Conservation (phyloP, 2,329 filamentous ascomycete genomes). For the Cephalotrichum gorgonifer region DNA sequence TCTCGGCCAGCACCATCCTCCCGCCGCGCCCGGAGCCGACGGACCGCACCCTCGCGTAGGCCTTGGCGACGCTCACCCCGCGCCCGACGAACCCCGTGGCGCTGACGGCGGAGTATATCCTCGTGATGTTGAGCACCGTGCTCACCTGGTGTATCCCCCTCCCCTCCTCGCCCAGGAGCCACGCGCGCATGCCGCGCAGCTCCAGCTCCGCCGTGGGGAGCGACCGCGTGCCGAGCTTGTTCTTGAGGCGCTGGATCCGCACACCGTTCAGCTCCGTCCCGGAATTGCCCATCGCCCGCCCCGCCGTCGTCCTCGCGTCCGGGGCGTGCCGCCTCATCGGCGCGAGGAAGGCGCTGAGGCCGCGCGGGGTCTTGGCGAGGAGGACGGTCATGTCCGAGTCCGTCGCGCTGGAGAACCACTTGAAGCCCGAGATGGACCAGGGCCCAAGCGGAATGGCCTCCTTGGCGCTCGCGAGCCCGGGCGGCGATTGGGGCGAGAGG, state of each 20-base stretch:
- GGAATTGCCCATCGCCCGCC: conserved; percentile 6
- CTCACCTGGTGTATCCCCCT: conserved; percentile 58
- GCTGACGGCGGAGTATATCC: conserved; percentile 45
- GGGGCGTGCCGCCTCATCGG: conserved; percentile 42
- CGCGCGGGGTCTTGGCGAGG: conserved; percentile 40
- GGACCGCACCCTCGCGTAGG: conserved; percentile 46
- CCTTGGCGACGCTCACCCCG: conserved; percentile 44
- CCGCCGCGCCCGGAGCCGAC: conserved; percentile 29
- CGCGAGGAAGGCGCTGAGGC: conserved; percentile 53
- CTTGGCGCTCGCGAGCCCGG: conserved; percentile 51
- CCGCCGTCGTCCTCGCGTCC: conserved; percentile 16
- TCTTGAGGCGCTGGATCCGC: conserved; percentile 58
- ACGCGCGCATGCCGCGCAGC: conserved; percentile 49
- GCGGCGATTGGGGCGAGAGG: conserved; percentile 7
- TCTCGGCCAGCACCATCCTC: conserved; percentile 37
- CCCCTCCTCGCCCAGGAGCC: conserved; percentile 57
- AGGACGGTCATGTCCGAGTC: conserved; percentile 43
- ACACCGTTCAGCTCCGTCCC: conserved; percentile 53
- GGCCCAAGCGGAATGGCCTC: conserved; percentile 47
- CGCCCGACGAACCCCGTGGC: conserved; percentile 43
- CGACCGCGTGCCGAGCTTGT: conserved; percentile 60
- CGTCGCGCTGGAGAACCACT: conserved; percentile 38
- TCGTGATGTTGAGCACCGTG: conserved; percentile 57
- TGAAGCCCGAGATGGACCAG: conserved; percentile 56
- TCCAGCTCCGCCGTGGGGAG: conserved; percentile 66